Percentiles rank a stretch among this genome's conserved stretches.
phyloP scores from a whole-genome alignment of 225 moss, liverwort and hornwort species.

The Physcomitrium patens region DNA sequence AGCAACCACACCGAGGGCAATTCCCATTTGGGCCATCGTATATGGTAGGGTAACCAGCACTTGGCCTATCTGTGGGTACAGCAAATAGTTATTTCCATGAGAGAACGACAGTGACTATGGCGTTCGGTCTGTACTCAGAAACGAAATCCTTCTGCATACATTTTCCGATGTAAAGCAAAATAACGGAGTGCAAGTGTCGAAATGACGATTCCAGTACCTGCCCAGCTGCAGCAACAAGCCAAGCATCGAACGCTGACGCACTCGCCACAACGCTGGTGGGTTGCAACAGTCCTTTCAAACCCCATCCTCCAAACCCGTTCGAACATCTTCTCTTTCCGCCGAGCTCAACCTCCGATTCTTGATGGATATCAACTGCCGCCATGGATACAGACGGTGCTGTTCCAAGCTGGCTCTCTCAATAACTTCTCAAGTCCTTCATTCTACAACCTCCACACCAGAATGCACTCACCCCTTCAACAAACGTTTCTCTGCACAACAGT shows the following conservation, averaged over 20 bases:
- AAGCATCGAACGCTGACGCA: constrained; percentile 45
- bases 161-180: neutral
- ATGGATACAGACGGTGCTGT: too few species aligned
- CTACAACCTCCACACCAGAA: too few species aligned
- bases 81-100: neutral
- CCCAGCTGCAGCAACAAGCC: constrained; percentile 61
- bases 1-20: constrained; percentile 24
- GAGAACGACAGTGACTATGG: neutral
- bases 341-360: too few species aligned
- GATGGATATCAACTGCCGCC: too few species aligned
- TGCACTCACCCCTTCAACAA: too few species aligned
- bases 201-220: constrained; percentile 41
- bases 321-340: too few species aligned
- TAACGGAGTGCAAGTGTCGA: neutral
- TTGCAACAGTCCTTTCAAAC: too few species aligned
- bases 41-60: constrained; percentile 51
- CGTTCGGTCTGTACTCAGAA: neutral
- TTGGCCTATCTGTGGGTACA: constrained; percentile 37
- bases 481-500: too few species aligned
- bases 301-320: too few species aligned
- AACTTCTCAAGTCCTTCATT: too few species aligned
- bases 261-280: constrained; percentile 4
- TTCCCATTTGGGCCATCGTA: constrained; percentile 50
- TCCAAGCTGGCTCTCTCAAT: too few species aligned
- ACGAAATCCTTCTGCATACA: too few species aligned